These are phyloP conservation scores for Solanum sejunctum DNA, from an alignment of 257 asterid genomes.

Conservation along the genomic window DNA sequence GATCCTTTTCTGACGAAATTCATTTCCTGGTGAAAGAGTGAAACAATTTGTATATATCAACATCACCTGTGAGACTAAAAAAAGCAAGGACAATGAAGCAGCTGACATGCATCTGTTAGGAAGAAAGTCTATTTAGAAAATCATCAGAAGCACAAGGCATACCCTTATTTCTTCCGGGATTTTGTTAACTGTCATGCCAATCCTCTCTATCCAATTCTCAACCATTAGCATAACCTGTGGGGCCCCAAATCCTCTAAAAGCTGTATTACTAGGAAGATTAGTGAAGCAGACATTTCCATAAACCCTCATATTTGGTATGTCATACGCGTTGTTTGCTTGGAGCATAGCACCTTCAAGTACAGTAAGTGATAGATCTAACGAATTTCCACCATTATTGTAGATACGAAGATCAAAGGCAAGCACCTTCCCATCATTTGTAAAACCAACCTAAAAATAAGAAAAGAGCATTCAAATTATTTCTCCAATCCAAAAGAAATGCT, in stretches of 20 bases:
- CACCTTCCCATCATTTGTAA: conserved; percentile 69
- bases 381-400: conserved; percentile 78
- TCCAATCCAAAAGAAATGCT: conserved; percentile 3
- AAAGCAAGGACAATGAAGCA: not conserved
- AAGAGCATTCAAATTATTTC: not conserved
- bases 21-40: conserved; percentile 45
- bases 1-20: conserved; percentile 84
- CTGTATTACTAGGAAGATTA: conserved; percentile 87
- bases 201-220: conserved; percentile 94
- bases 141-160: conserved; percentile 2
- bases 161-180: conserved; percentile 89
- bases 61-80: not conserved
- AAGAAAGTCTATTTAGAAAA: not conserved
- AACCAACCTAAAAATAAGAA: conserved; percentile 54
- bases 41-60: not conserved
- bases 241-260: conserved; percentile 96
- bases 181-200: conserved; percentile 67
- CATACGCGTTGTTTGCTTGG: conserved; percentile 80
- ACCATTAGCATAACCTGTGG: conserved; percentile 94
- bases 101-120: not conserved
- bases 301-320: conserved; percentile 74
- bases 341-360: conserved; percentile 96
- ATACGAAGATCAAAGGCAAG: conserved; percentile 86
- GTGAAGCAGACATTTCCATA: conserved; percentile 85
- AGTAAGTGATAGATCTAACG: conserved; percentile 84